Base-by-base conservation (phyloP, 1,284 basidiomycete genomes). In the Somion occarium region DNA sequence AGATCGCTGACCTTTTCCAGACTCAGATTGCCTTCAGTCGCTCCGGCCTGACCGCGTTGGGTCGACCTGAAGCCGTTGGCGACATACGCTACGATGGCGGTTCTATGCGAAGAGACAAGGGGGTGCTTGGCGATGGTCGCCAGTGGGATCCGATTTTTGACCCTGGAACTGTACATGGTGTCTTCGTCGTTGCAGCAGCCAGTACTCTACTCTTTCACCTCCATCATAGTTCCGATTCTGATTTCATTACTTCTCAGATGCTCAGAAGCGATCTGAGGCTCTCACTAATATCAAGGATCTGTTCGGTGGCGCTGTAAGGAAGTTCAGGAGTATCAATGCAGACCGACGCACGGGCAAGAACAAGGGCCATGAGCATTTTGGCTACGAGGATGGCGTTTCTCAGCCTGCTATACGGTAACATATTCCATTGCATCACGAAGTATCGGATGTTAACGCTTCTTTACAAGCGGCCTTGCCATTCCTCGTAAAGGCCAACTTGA, bases 391-490 rank as follows among this genome's bases (percentile, higher is more conserved):
- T 38, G 60, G 63, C 20, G 54, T 64, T 15, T 63, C 64, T 7
- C 63, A 66, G 48, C 64, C 64, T 19, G 53, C 61, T 34, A 45
- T 63, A 7, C 44, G 55, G 62, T 62, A 50, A 47, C 48, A n/a
- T 38, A 27, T 4, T n/a, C 46, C 12, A 44, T n/a, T 7, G 7
- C 30, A 15, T 34, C 15, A 34, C 15, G 7, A 15, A 34, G 30
- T 7, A 7, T 34, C 15, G 30, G 15, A 15, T n/a, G 15, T 34
- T 34, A 34, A 34, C 30, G 7, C 30, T 34, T 34, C 15, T 15
- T 7, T 34, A 7, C 15, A 41, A 63, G 60, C 7, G 59, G 54
- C 11, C 43, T 66, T 13, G 48, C 48, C 3, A 30, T 37, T 11
- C 50, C 64, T 4, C 34, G 45, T 7, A 55, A 56, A 4, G 66